phyloP scores from a whole-genome alignment of 305 asterid species.

The Andrographis paniculata region DNA sequence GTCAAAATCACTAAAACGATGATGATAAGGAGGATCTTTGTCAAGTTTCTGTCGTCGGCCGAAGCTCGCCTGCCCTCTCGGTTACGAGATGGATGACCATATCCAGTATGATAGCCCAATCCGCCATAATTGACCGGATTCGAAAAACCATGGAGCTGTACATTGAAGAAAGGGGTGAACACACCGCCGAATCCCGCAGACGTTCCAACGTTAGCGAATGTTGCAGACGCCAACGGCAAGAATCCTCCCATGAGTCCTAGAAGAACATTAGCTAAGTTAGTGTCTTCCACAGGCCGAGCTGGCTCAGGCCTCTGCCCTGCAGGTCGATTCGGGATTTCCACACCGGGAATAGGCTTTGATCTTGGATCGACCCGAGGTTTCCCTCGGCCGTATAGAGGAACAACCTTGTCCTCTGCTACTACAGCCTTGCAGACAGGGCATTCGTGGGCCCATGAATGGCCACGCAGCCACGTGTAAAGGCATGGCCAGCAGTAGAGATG shows the following conservation, averaged over 20 bases:
- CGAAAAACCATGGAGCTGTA: conserved; percentile 36
- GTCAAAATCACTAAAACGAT: conserved; percentile 25
- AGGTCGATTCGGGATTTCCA: conserved; percentile 62
- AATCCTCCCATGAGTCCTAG: conserved; percentile 55
- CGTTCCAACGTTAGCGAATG: conserved; percentile 40
- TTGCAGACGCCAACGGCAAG: conserved; percentile 42
- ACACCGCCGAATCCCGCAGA: conserved; percentile 62
- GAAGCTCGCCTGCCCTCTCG: conserved; percentile 22
- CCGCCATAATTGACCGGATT: conserved; percentile 23
- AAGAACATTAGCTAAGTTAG: conserved; percentile 26
- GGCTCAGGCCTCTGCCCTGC: conserved; percentile 60
- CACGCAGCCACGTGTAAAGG: conserved; percentile 56
- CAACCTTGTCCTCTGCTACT: conserved; percentile 51
- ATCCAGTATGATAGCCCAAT: conserved; percentile 28
- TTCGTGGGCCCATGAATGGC: conserved; percentile 55
- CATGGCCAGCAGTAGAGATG: conserved; percentile 85
- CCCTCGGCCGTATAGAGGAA: conserved; percentile 69
- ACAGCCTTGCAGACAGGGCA: conserved; percentile 80
- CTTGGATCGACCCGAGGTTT: conserved; percentile 53
- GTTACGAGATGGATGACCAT: conserved; percentile 19
- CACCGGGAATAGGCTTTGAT: conserved; percentile 51
- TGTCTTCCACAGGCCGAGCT: conserved; percentile 27
- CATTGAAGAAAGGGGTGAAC: conserved; percentile 37
- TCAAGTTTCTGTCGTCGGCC: conserved; percentile 40
- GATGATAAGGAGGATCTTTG: conserved; percentile 35